Evolutionary conservation across 2,329 filamentous ascomycete species (phyloP).

Genomic region (Leptographium radiaticola): DNA sequence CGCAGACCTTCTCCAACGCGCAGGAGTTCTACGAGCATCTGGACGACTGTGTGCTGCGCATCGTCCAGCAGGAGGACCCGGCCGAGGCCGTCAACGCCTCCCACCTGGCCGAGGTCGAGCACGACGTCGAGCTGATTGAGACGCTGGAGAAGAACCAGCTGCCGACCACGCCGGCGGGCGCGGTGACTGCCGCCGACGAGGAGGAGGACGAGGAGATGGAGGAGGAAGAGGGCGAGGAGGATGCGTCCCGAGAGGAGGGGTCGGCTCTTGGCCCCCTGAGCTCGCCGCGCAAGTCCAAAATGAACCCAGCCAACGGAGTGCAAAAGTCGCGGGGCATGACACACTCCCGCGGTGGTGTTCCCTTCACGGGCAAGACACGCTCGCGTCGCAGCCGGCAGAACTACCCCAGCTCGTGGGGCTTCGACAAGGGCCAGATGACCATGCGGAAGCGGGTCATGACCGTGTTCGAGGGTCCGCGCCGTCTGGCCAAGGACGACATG

Average conservation of each 20-base stretch:
- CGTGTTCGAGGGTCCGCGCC: constrained; percentile 76
- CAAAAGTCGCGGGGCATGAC: constrained; percentile 63
- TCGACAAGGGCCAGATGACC: constrained; percentile 84
- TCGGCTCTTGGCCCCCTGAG: constrained; percentile 12
- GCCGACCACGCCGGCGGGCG: constrained; percentile 33
- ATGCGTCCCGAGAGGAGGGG: constrained; percentile 18
- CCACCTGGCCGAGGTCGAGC: constrained; percentile 51
- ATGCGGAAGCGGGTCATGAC: constrained; percentile 96
- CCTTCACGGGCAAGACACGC: constrained; percentile 38
- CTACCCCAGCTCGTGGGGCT: constrained; percentile 90
- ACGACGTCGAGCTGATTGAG: constrained; percentile 47
- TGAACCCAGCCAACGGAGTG: constrained; percentile 41
- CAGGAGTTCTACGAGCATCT: constrained; percentile 99
- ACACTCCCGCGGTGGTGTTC: constrained; percentile 62
- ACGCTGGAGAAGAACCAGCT: constrained; percentile 53
- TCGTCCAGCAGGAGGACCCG: constrained; percentile 59
- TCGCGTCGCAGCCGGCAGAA: constrained; percentile 85
- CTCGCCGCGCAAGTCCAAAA: constrained; percentile 37
- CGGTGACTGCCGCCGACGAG: constrained; percentile 16
- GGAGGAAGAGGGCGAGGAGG: constrained; percentile 47
- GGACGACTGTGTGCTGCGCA: constrained; percentile 60
- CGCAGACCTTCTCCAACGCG: constrained; percentile 76
- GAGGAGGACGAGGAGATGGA: constrained; percentile 32
- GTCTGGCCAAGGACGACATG: constrained; percentile 97
- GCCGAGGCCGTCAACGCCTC: constrained; percentile 56